Evolutionary conservation across 345 rosid species (phyloP).

Genomic region (Gossypium stocksii): DNA sequence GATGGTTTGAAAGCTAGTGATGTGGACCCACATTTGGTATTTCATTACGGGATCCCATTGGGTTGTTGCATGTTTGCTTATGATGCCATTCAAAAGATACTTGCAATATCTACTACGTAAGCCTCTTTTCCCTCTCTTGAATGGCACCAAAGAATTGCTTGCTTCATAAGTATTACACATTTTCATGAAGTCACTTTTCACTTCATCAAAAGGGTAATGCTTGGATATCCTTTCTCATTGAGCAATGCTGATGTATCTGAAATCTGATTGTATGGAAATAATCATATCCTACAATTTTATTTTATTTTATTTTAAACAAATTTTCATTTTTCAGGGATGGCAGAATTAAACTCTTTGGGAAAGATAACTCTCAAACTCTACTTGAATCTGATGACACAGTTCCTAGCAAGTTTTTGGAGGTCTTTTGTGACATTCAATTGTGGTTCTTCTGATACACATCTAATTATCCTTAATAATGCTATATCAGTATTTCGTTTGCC

Average conservation of each 20-base stretch:
- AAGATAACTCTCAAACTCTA: slow-evolving; percentile 59
- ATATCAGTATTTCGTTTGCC: not conserved
- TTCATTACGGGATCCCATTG: slow-evolving; percentile 85
- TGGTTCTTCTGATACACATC: slow-evolving; percentile 3
- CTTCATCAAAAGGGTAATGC: not conserved
- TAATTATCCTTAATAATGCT: slow-evolving; percentile 1
- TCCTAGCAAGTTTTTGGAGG: slow-evolving; percentile 75
- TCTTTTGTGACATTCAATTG: slow-evolving; percentile 23
- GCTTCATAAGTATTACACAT: not conserved
- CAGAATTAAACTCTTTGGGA: slow-evolving; percentile 74
- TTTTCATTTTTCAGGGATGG: slow-evolving; percentile 54
- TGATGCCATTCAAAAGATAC: slow-evolving; percentile 59
- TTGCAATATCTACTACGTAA: slow-evolving; percentile 73
- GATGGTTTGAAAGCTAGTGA: slow-evolving; percentile 64
- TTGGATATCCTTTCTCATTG: not conserved
- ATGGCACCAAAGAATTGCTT: not conserved
- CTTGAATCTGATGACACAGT: slow-evolving; percentile 58
- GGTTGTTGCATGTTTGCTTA: slow-evolving; percentile 63
- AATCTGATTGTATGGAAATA: not conserved
- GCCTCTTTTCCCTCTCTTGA: slow-evolving; percentile 14
- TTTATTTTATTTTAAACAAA: not conserved
- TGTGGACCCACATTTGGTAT: slow-evolving; percentile 65
- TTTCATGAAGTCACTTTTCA: not conserved
- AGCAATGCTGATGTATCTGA: not conserved
- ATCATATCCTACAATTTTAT: not conserved